Evolutionary conservation across 371 early-diverging fungal species (phyloP).

Genomic region (Mucor velutinosus): DNA sequence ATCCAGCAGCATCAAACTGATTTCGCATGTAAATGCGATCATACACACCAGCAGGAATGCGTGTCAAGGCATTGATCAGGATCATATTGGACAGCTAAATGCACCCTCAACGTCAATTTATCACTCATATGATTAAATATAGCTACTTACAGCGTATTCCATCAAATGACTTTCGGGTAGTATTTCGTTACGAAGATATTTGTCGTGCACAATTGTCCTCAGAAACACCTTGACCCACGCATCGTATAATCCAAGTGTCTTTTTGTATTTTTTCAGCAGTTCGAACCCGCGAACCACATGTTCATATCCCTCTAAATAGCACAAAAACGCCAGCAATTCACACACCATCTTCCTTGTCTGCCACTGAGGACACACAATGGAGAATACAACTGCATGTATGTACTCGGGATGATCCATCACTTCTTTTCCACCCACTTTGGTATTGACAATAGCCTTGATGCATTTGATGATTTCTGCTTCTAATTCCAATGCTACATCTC

Average conservation of each 20-base stretch:
- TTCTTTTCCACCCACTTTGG: conserved; percentile 62
- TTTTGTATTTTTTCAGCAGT: conserved; percentile 49
- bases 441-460: conserved; percentile 73
- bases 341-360: conserved; percentile 74
- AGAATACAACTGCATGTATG: conserved; percentile 70
- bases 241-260: conserved; percentile 64
- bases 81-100: conserved; percentile 78
- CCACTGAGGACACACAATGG: conserved; percentile 70
- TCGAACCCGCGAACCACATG: conserved; percentile 65
- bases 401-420: conserved; percentile 64
- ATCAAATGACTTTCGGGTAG: conserved; percentile 70
- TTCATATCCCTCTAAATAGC: conserved; percentile 75
- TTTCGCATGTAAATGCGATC: conserved; percentile 75
- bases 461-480: conserved; percentile 78
- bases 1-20: conserved; percentile 71
- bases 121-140: neutral
- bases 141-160: conserved; percentile 70
- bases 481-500: conserved; percentile 61
- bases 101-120: neutral
- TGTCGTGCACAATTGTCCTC: conserved; percentile 66
- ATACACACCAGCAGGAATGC: conserved; percentile 70
- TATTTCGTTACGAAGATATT: conserved; percentile 38
- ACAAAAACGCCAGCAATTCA: conserved; percentile 77
- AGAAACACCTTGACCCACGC: conserved; percentile 74
- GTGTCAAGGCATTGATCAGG: conserved; percentile 77